phyloP scores from a whole-genome alignment of 208 protist genomes.

The Trypanosoma mega region DNA sequence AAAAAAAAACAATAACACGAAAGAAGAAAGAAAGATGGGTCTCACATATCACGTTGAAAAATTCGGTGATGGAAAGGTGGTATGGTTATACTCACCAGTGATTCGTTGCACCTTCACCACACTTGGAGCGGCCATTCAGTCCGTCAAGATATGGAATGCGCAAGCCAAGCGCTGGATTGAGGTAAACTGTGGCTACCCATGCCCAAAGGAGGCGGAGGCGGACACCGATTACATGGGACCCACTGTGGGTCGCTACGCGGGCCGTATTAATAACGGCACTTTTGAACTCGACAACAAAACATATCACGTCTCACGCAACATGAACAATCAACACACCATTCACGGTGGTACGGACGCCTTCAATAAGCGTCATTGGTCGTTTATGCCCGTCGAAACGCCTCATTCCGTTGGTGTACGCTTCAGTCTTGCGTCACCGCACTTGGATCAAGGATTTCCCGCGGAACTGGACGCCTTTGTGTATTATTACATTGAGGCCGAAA shows the following conservation, averaged over 20 bases:
- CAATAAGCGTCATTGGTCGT: conserved; percentile 64
- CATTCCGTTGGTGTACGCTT: conserved; percentile 28
- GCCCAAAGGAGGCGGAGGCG: conserved; percentile 38
- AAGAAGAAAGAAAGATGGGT: conserved; percentile 15
- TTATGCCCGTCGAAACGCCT: conserved; percentile 14
- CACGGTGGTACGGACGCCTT: conserved; percentile 62
- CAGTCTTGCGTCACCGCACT: conserved; percentile 30
- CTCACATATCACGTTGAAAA: neutral
- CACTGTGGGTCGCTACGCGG: conserved; percentile 56
- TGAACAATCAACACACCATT: conserved; percentile 28
- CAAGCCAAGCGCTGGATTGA: conserved; percentile 40
- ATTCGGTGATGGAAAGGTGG: conserved; percentile 8
- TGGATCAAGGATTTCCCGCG: conserved; percentile 42
- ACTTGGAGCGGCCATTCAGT: conserved; percentile 46
- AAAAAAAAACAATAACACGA: conserved; percentile 19
- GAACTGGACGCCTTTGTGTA: conserved; percentile 29
- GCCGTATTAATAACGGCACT: conserved; percentile 38
- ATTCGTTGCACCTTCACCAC: conserved; percentile 44
- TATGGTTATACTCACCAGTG: conserved; percentile 14
- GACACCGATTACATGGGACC: conserved; percentile 39
- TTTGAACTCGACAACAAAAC: conserved; percentile 43
- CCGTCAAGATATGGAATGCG: conserved; percentile 37
- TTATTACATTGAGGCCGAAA: conserved; percentile 28
- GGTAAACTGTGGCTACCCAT: conserved; percentile 58
- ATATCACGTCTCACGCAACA: conserved; percentile 31